Percentiles rank a stretch among this genome's conserved stretches.
Evolutionary conservation across 2,329 filamentous ascomycete genomes (phyloP).

Genomic region (Cryphonectria japonica): DNA sequence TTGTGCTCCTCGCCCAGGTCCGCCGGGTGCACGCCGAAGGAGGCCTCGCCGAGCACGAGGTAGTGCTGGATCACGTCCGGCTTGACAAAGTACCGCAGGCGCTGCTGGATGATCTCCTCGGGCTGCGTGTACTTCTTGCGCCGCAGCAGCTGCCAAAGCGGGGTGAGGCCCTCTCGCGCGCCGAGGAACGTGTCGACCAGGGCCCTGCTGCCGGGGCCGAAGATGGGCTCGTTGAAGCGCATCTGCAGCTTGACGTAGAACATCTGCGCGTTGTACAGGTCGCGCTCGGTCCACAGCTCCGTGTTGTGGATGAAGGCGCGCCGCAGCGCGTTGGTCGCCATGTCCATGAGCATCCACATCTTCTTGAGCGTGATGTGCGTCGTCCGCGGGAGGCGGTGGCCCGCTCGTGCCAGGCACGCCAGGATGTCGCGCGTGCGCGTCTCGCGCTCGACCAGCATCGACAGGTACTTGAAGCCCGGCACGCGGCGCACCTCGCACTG

Average conservation of each 20-base stretch:
- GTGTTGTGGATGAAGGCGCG: conserved; percentile 56
- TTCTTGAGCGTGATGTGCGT: conserved; percentile 60
- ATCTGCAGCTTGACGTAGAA: conserved; percentile 76
- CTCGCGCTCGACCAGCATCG: conserved; percentile 66
- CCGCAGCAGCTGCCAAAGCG: conserved; percentile 64
- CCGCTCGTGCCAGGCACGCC: conserved; percentile 60
- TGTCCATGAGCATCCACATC: conserved; percentile 75
- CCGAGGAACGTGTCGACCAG: conserved; percentile 63
- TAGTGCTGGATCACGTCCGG: conserved; percentile 42
- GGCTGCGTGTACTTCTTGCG: conserved; percentile 53
- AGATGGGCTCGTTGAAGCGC: conserved; percentile 67
- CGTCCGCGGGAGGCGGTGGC: conserved; percentile 57
- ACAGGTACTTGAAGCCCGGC: conserved; percentile 69
- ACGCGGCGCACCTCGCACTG: conserved; percentile 50
- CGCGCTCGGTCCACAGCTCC: conserved; percentile 58
- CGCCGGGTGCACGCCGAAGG: conserved; percentile 53
- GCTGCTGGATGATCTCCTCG: conserved; percentile 56
- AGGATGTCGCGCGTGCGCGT: conserved; percentile 64
- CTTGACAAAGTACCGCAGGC: conserved; percentile 52
- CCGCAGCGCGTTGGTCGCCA: conserved; percentile 60
- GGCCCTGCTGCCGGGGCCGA: conserved; percentile 52
- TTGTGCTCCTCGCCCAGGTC: conserved; percentile 57
- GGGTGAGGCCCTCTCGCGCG: conserved; percentile 54
- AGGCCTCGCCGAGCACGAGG: conserved; percentile 36
- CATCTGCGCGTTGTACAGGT: conserved; percentile 64